Evolutionary conservation across 352 stramenopile species (phyloP), one percentile per base, ranked within the genome.

Genomic region (Blastocystis sp.): DNA sequence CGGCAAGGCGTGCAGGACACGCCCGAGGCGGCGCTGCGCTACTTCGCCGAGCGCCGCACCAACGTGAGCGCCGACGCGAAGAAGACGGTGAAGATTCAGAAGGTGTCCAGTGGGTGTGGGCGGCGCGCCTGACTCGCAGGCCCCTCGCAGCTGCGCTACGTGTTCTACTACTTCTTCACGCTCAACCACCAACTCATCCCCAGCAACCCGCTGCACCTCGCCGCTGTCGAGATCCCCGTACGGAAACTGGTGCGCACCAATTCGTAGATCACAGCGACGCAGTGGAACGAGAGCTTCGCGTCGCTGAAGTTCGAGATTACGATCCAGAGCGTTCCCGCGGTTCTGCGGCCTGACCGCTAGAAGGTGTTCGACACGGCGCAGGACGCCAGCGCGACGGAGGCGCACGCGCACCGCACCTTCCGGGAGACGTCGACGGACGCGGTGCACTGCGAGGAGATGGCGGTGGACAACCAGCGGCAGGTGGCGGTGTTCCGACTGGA

Each of bases 111-210:
- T 84, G 19, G 2, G 54, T 34, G 57, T 48, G 21, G 21, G 17
- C 6, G 11, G 9, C 3, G 17, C n/a, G 0, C 3, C 3, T 84
- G 9, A 28, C 40, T 11, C 19, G 21, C 34, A 84, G 74, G 45
- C 7, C 74, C 74, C 7, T 84, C 74, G 54, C 74, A 84, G 57
- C 68, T 84, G 45, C 74, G 74, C 40, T 84, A 84, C 45, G 74
- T 84, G 10, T 84, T 84, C 48, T 84, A 84, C 34, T 84, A 84
- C 42, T 17, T 69, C 45, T 84, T 68, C 60, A 24, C 69, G 3
- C 48, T 68, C 24, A 54, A 62, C 11, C 48, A 84, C 45, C 52
- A 81, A n/a, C 4, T 65, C 21, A 4, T 34, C 17, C 34, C 40
- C 9, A 28, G 24, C 19, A 2, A 1, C 28, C 21, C 54, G 10